Base-by-base conservation (phyloP, 805 yeast species). In the Komagataella kurtzmanii region DNA sequence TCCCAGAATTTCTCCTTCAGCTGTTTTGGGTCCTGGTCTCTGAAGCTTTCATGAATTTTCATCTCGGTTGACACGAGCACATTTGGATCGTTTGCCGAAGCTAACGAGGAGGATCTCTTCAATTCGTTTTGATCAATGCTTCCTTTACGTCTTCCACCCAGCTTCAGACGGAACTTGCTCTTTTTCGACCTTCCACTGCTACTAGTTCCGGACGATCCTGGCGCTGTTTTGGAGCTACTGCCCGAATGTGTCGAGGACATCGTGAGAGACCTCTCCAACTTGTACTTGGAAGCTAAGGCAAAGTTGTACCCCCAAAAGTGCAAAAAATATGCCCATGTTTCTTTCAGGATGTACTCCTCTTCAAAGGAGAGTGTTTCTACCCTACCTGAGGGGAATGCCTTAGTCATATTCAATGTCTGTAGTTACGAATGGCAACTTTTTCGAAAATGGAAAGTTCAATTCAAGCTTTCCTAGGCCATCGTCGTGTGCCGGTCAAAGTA, bases 241-340 rank as follows among this genome's bases (percentile, higher is more conserved):
- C 24, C 30, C 17, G 30, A 19, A n/a, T 45, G 47, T 18, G 17
- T 45, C n/a, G 30, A 19, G 43, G 7, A 56, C 47, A 17, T 53
- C 50, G 49, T 56, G 24, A 52, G 62, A 44, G 12, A 52, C 48
- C 17, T 24, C 47, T 45, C 30, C 47, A 45, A 45, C 24, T 45
- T 45, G 21, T 21, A 21, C 47, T 45, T 45, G 14, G 47, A 45
- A 24, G 47, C 30, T 10, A 45, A 18, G 24, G 47, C 58, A 17
- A 76, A 54, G 0, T 57, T 62, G 58, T 75, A 70, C 3, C 87
- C 88, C 73, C 82, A 73, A 53, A 70, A 76, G 56, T 77, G 79
- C 56, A 85, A 68, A 48, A 80, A 59, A 58, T 80, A 74, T 49
- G 83, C 80, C 89, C 90, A 86, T 3, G 76, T 73, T 59, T 83